phyloP scores from a whole-genome alignment of 2,329 filamentous ascomycete genomes.

The Monosporascus cannonballus region DNA sequence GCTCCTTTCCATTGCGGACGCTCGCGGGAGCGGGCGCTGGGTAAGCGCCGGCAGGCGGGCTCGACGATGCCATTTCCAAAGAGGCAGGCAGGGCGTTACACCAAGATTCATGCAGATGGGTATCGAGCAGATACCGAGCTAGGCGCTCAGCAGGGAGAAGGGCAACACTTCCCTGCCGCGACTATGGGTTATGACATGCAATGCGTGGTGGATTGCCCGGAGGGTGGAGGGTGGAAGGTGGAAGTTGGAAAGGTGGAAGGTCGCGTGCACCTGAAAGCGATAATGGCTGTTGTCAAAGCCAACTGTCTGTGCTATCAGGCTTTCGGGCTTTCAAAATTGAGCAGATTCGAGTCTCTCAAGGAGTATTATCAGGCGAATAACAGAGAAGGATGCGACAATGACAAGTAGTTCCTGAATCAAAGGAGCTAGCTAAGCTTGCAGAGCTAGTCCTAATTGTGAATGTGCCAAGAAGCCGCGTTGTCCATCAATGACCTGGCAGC shows the following conservation, averaged over 20 bases:
- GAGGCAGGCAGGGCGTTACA: slow-evolving; percentile 6
- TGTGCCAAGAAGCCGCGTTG: background rate
- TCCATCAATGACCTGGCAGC: background rate
- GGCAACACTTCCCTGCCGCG: background rate
- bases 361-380: background rate
- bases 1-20: slow-evolving; percentile 12
- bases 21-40: slow-evolving; percentile 26
- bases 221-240: no score
- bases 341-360: background rate
- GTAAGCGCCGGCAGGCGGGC: slow-evolving; percentile 33
- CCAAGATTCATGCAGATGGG: background rate
- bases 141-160: background rate
- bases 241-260: no score
- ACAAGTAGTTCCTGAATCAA: background rate
- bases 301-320: background rate
- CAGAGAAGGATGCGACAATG: background rate
- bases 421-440: background rate
- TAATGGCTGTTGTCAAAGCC: no score
- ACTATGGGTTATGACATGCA: background rate
- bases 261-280: no score
- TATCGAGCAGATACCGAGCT: background rate
- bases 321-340: background rate
- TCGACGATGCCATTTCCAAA: slow-evolving; percentile 36
- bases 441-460: background rate
- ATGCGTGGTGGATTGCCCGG: background rate